A percentile compares a stretch with the other conserved stretches of the same genome.
Evolutionary conservation across 306 rosid species (phyloP).

Genomic region (Cicer cuneatum): DNA sequence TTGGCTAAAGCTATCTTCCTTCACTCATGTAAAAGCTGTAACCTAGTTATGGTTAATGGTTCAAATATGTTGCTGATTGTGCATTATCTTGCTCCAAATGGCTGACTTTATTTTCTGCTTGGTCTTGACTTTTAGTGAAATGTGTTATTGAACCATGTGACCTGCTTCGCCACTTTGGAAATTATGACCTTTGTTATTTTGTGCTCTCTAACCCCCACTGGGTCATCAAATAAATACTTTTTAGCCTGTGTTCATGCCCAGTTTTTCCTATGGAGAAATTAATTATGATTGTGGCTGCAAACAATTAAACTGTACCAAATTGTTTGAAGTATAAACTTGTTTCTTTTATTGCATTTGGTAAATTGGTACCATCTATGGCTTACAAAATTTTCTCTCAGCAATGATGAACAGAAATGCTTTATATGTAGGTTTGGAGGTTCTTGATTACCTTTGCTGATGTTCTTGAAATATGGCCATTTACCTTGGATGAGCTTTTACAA

Average conservation of each 20-base stretch:
- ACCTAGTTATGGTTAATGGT: constrained; percentile 24
- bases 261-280: constrained; percentile 7
- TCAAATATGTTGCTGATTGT: constrained; percentile 33
- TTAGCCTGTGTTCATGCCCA: neutral
- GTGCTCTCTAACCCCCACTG: neutral
- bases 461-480: constrained; percentile 83
- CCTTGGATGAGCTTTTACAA: constrained; percentile 85
- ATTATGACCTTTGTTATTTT: neutral
- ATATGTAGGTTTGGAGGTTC: constrained; percentile 82
- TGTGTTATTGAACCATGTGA: constrained; percentile 16
- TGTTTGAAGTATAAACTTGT: constrained; percentile 1
- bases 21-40: constrained; percentile 6
- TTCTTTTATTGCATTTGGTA: constrained; percentile 11
- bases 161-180: constrained; percentile 13
- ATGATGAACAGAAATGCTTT: constrained; percentile 35
- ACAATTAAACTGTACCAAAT: constrained; percentile 9
- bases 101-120: constrained; percentile 14
- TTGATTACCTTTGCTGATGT: constrained; percentile 75
- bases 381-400: constrained; percentile 13
- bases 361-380: constrained; percentile 19
- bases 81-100: constrained; percentile 31
- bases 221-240: constrained; percentile 21
- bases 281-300: neutral
- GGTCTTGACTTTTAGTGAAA: constrained; percentile 1
- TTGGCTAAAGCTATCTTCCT: constrained; percentile 20